phyloP scores from a whole-genome alignment of 768 basidiomycete genomes.

The Amanita pallidorosea region DNA sequence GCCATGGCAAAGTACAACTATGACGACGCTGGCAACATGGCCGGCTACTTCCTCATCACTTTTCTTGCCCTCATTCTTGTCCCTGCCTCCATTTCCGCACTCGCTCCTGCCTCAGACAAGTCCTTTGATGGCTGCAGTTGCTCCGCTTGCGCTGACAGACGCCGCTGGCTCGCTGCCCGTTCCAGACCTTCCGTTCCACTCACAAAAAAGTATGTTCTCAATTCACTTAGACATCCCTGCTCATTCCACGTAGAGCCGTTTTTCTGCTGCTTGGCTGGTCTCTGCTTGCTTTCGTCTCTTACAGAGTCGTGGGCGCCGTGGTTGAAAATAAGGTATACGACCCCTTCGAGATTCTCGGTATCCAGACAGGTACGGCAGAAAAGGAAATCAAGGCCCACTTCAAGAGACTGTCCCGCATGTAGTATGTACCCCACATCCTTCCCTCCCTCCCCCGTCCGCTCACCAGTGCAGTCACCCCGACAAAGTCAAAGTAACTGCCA shows the following conservation, averaged over 20 bases:
- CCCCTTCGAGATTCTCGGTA: slow-evolving; percentile 89
- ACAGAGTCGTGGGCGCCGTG: slow-evolving; percentile 47
- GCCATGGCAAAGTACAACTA: slow-evolving; percentile 75
- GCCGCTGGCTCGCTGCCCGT: slow-evolving; percentile 27
- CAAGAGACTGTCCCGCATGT: slow-evolving; percentile 82
- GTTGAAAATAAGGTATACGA: slow-evolving; percentile 71
- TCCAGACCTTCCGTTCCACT: slow-evolving; percentile 31
- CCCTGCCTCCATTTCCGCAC: slow-evolving; percentile 56
- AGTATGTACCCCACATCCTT: slow-evolving; percentile 11
- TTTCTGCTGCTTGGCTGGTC: slow-evolving; percentile 67
- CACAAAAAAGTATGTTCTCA: slow-evolving; percentile 35
- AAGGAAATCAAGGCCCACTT: slow-evolving; percentile 95
- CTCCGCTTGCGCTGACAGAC: slow-evolving; percentile 47
- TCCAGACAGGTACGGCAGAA: slow-evolving; percentile 50
- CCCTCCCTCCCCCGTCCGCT: no score
- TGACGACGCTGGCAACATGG: slow-evolving; percentile 80
- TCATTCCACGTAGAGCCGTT: slow-evolving; percentile 32
- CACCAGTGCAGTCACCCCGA: slow-evolving; percentile 58
- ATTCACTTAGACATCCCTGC: background rate
- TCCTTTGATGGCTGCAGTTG: slow-evolving; percentile 48
- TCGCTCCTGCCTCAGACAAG: slow-evolving; percentile 25
- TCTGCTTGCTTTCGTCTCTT: slow-evolving; percentile 54
- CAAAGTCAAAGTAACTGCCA: slow-evolving; percentile 77
- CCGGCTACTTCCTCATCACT: slow-evolving; percentile 84
- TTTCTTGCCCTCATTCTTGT: slow-evolving; percentile 78